These are phyloP conservation scores for Botrytis pseudocinerea DNA, from an alignment of 2,329 filamentous ascomycete genomes.

Conservation along the genomic window DNA sequence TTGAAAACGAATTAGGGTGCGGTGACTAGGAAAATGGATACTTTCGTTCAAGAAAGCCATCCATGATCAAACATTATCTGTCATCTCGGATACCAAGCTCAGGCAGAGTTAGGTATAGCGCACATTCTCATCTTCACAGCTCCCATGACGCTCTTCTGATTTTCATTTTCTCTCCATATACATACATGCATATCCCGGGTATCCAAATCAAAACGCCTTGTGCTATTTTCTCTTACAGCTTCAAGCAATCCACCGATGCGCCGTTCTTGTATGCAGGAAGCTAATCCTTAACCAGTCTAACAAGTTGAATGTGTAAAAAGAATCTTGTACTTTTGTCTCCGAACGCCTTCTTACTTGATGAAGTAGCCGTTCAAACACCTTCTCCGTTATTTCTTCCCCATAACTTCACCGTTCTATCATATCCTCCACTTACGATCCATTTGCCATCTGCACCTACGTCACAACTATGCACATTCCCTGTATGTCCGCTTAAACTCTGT, in stretches of 20 bases:
- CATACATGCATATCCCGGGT: constrained; percentile 9
- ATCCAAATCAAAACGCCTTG: constrained; percentile 16
- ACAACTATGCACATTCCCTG: constrained; percentile 85
- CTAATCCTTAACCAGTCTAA: background rate
- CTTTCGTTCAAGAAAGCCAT: too few relatives aligned
- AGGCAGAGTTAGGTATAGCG: fast-evolving
- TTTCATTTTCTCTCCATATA: constrained; percentile 11
- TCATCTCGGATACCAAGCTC: background rate
- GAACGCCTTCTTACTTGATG: background rate
- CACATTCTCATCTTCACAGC: too few relatives aligned
- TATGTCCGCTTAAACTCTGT: constrained; percentile 86
- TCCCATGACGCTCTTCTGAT: background rate
- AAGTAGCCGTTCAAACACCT: constrained; percentile 43
- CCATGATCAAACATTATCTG: too few relatives aligned
- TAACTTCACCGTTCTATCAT: constrained; percentile 92
- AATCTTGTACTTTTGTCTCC: constrained; percentile 9
- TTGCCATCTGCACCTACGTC: constrained; percentile 83
- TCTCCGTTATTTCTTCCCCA: constrained; percentile 85
- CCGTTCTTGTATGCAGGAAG: background rate
- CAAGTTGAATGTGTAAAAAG: background rate
- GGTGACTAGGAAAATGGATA: background rate
- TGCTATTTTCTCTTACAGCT: background rate
- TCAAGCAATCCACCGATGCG: background rate
- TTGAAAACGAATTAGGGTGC: background rate
- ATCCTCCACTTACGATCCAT: constrained; percentile 93